Evolutionary conservation across 2,329 filamentous ascomycete species (phyloP).

Genomic region (Paecilomyces fulvus): DNA sequence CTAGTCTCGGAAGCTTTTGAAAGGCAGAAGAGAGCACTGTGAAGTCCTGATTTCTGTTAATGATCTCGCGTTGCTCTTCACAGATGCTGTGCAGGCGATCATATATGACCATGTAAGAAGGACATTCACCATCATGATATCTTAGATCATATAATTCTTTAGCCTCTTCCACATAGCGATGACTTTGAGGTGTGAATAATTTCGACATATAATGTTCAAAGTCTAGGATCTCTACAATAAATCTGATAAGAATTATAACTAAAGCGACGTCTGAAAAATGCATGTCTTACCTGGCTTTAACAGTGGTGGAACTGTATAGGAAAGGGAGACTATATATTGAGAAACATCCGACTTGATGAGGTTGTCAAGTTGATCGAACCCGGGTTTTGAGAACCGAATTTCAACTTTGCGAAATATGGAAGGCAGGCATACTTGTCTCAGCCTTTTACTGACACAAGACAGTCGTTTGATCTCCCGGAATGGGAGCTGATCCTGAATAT

Average conservation of each 20-base stretch:
- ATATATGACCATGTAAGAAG: constrained; percentile 1
- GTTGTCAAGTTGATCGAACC: neutral
- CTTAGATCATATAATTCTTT: neutral
- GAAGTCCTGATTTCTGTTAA: neutral
- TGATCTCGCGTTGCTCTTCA: neutral
- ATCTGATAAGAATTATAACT: neutral
- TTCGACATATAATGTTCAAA: neutral
- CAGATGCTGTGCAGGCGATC: neutral
- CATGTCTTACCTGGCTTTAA: neutral
- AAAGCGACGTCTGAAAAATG: neutral
- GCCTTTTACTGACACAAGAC: neutral
- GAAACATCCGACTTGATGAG: neutral
- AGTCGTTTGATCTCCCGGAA: neutral
- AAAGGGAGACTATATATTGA: neutral
- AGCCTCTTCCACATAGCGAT: constrained; percentile 6
- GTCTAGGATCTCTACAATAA: neutral
- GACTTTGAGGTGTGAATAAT: neutral
- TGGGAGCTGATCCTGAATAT: neutral
- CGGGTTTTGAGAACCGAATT: neutral
- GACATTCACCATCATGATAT: neutral
- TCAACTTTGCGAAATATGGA: neutral
- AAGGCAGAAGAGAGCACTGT: neutral
- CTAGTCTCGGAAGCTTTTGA: neutral
- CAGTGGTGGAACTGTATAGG: neutral
- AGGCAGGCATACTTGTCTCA: neutral